Base-by-base conservation (phyloP, 2,329 filamentous ascomycete genomes). In the Hypoxylon sp. region DNA sequence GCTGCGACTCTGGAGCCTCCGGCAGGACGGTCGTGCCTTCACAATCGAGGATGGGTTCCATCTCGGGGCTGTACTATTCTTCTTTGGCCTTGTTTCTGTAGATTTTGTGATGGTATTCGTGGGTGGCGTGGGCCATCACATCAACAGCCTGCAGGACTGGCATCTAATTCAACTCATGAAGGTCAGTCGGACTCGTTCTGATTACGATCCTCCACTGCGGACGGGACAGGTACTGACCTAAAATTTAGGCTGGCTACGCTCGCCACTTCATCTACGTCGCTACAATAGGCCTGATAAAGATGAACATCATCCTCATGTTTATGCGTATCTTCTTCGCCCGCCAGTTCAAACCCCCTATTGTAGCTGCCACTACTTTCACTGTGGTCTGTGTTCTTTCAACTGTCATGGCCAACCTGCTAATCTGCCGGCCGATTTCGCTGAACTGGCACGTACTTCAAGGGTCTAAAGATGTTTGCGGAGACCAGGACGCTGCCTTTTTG, bases 101-200 rank as follows among this genome's bases (percentile, higher is more conserved):
- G 57, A 63, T 28, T 67, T 68, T 46, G 50, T 58, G 8, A 61
- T 62, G 59, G 68, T 68, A 1, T 24, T 67, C 6, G 20, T 49
- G 11, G 68, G 68, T 6, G 68, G 68, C 19, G 24, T 67, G 50
- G 68, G 68, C 8, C 51, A 65, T 62, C 65, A 64, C 28, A 20
- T 52, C 17, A 41, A 24, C 65, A 76, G 78, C 22, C 77, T 80
- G 1, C 75, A 68, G 43, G 59, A 63, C 19, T 68, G 68, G 65
- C 69, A 71, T 54, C 8, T 69, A 17, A 49, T 62, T 28, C 64
- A 68, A 34, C 65, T 71, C 34, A 44, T 66, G n/a, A 64, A 67
- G 64, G 69, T 71, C 43, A 43, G 57, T 58, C 17, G 20, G 11
- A 3, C 17, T 28, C 30, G 17, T 37, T n/a, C 15, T 22, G 24